phyloP scores from a whole-genome alignment of 495 filamentous ascomycete species.

The Aspergillus steynii region DNA sequence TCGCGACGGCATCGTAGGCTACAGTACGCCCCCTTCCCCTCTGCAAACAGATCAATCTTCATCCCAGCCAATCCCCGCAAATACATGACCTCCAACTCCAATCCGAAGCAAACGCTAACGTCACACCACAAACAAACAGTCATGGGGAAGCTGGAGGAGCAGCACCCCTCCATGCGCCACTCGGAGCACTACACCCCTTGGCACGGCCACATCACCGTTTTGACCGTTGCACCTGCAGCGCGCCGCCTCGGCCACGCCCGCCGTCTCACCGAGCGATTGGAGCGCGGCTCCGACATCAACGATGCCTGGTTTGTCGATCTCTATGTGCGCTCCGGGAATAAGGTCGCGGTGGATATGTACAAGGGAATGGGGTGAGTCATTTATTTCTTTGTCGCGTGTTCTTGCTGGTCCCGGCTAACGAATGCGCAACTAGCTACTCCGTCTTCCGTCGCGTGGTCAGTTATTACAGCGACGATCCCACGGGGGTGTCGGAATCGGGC shows the following conservation, averaged over 20 bases:
- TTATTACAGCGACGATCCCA: conserved; percentile 87
- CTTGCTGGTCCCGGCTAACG: too few relatives aligned
- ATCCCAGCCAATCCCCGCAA: background rate
- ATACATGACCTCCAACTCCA: background rate
- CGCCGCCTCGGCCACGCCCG: conserved; percentile 84
- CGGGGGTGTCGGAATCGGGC: conserved; percentile 50
- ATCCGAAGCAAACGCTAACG: conserved; percentile 1
- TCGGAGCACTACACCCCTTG: conserved; percentile 89
- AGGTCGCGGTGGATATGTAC: conserved; percentile 84
- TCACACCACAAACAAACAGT: conserved; percentile 52
- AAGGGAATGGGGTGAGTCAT: conserved; percentile 75
- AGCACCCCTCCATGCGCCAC: conserved; percentile 66
- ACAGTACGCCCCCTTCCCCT: conserved; percentile 61
- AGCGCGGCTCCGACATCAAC: conserved; percentile 73
- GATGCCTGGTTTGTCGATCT: conserved; percentile 94
- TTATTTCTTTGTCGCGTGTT: background rate
- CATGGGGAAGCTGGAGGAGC: conserved; percentile 93
- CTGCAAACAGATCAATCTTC: background rate
- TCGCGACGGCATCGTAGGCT: conserved; percentile 81
- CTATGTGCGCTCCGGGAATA: conserved; percentile 86
- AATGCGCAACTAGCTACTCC: conserved; percentile 51
- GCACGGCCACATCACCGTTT: conserved; percentile 96
- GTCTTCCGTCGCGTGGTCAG: conserved; percentile 84
- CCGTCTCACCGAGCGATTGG: conserved; percentile 73
- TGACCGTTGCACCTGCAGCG: conserved; percentile 86